phyloP scores from a whole-genome alignment of 306 rosid genomes.

The Chamaecrista fasciculata region DNA sequence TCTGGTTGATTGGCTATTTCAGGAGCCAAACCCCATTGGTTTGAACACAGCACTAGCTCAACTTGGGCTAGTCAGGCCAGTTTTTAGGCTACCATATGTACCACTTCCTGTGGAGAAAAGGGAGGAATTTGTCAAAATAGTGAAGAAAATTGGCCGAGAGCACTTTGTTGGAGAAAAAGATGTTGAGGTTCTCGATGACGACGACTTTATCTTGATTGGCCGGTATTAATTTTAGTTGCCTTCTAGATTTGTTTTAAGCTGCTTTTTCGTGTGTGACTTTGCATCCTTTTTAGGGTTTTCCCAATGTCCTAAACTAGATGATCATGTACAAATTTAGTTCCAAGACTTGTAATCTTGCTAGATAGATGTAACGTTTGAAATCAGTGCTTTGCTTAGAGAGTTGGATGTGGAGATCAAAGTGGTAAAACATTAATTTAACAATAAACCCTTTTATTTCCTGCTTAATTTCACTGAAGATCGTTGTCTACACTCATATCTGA shows the following conservation, averaged over 20 bases:
- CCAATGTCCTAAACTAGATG: constrained; percentile 9
- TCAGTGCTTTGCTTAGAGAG: not conserved
- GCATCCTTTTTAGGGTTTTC: constrained; percentile 20
- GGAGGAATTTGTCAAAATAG: constrained; percentile 67
- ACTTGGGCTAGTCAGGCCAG: constrained; percentile 90
- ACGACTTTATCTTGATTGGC: constrained; percentile 58
- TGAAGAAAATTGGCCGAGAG: constrained; percentile 74
- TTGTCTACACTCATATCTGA: too few relatives aligned
- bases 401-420: constrained; percentile 16
- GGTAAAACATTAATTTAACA: not conserved
- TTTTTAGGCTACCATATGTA: constrained; percentile 90
- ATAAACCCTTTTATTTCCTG: not conserved
- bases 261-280: not conserved
- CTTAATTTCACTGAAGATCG: too few relatives aligned
- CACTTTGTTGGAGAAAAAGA: constrained; percentile 74
- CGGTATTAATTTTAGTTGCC: constrained; percentile 49
- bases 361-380: not conserved
- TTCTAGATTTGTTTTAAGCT: constrained; percentile 11
- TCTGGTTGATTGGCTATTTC: constrained; percentile 78
- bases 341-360: not conserved
- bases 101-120: constrained; percentile 80
- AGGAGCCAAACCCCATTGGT: constrained; percentile 87
- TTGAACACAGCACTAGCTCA: constrained; percentile 95
- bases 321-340: constrained; percentile 19
- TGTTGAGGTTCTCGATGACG: constrained; percentile 67